Evolutionary conservation across 208 protist species (phyloP).

Genomic region (Trypanosoma cruzi): DNA sequence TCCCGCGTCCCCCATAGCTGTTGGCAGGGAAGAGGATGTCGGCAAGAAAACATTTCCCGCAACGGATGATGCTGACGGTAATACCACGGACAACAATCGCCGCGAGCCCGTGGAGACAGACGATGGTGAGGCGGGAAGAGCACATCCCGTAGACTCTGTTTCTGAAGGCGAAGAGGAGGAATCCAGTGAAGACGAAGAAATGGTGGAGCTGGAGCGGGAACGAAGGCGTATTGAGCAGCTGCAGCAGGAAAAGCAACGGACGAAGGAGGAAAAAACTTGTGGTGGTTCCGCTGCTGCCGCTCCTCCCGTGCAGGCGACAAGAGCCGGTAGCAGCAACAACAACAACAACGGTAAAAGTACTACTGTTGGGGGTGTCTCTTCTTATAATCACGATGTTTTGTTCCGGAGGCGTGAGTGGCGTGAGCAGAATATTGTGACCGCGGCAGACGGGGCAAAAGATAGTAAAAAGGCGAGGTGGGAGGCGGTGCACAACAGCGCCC

Average conservation of each 20-base stretch:
- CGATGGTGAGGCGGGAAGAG: neutral
- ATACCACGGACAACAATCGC: too few species aligned
- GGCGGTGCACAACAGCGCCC: conserved; percentile 52
- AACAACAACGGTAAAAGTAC: conserved; percentile 16
- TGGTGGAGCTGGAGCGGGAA: conserved; percentile 47
- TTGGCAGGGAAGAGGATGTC: too few species aligned
- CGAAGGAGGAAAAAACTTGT: conserved; percentile 18
- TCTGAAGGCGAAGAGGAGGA: neutral
- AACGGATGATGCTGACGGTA: too few species aligned
- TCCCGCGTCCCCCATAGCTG: too few species aligned
- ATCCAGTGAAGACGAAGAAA: conserved; percentile 35
- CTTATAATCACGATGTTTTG: conserved; percentile 72
- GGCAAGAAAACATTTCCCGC: too few species aligned
- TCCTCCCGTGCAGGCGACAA: neutral
- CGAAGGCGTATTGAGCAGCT: conserved; percentile 49
- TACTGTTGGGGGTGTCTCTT: conserved; percentile 10
- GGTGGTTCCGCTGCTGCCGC: neutral
- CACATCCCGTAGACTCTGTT: neutral
- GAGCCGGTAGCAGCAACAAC: neutral
- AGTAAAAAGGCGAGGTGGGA: conserved; percentile 53
- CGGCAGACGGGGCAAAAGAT: conserved; percentile 21
- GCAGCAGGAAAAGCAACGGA: conserved; percentile 31
- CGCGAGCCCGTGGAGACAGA: neutral
- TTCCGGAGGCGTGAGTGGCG: conserved; percentile 63
- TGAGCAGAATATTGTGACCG: conserved; percentile 9